Conservation (phyloP, 2,329 filamentous ascomycete species). For the Myriosclerotinia duriaeana region DNA sequence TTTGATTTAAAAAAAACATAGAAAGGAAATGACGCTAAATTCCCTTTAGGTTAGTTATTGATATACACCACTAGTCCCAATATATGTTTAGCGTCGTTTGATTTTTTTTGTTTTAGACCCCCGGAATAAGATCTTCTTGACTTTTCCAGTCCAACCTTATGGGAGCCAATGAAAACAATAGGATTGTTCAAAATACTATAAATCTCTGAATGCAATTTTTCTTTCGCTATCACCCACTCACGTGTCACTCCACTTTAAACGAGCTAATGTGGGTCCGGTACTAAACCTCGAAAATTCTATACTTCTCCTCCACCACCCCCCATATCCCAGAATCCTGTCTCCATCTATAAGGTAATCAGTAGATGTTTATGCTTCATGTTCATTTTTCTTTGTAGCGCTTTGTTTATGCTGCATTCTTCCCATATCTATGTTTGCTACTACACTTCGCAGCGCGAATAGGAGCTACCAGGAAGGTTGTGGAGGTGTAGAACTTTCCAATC, state of each 20-base stretch:
- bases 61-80: neutral
- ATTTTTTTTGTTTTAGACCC: constrained; percentile 17
- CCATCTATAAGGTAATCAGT: constrained; percentile 53
- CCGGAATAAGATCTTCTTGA: neutral
- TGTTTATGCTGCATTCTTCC: neutral
- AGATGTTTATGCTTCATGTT: neutral
- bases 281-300: neutral
- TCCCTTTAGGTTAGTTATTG: neutral
- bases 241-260: neutral
- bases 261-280: neutral
- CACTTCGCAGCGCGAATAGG: neutral
- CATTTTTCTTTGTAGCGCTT: no score
- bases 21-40: constrained; percentile 5
- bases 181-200: constrained; percentile 14
- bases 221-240: neutral
- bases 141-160: neutral
- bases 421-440: neutral
- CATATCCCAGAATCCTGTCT: constrained; percentile 76
- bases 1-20: constrained; percentile 29
- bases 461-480: neutral
- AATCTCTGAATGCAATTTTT: constrained; percentile 18
- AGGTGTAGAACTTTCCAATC: constrained; percentile 2
- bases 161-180: constrained; percentile 9
- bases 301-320: constrained; percentile 39
- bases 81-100: neutral